Percentiles rank a stretch among this genome's conserved stretches.
Evolutionary conservation across 1,139 yeast genomes (phyloP).

Genomic region (Lodderomyces elongisporus): DNA sequence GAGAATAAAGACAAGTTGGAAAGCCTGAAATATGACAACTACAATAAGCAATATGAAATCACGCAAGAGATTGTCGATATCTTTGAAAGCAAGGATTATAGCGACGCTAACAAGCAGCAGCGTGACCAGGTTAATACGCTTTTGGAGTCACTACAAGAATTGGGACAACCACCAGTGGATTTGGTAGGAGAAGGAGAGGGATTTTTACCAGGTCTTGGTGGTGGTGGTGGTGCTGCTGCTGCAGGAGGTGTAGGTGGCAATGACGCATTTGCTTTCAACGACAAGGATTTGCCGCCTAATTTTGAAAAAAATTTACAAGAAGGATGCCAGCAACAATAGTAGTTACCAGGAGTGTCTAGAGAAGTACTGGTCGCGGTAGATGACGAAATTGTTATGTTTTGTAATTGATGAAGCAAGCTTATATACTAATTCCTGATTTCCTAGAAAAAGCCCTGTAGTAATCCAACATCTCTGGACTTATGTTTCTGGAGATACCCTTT

Average conservation of each 20-base stretch:
- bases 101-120: constrained; percentile 46
- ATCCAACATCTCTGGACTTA: constrained; percentile 75
- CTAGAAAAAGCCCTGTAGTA: constrained; percentile 66
- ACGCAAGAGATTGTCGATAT: constrained; percentile 50
- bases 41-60: constrained; percentile 50
- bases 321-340: constrained; percentile 29
- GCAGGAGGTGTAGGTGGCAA: too few species aligned
- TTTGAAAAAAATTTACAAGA: constrained; percentile 43
- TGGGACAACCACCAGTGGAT: constrained; percentile 87
- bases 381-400: too few species aligned
- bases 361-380: too few species aligned
- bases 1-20: constrained; percentile 43
- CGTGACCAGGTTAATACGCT: constrained; percentile 51
- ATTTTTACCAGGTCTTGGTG: constrained; percentile 32
- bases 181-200: constrained; percentile 63
- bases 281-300: constrained; percentile 43
- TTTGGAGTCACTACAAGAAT: constrained; percentile 67
- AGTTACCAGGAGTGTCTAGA: too few species aligned
- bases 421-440: constrained; percentile 33
- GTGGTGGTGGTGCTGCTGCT: constrained; percentile 14
- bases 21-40: constrained; percentile 46
- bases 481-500: constrained; percentile 63
- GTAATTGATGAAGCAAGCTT: constrained; percentile 7
- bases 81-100: constrained; percentile 53
- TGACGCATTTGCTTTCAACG: constrained; percentile 35